Base-by-base conservation (phyloP, 73 alveolate species). In the Loxodes magnus region DNA sequence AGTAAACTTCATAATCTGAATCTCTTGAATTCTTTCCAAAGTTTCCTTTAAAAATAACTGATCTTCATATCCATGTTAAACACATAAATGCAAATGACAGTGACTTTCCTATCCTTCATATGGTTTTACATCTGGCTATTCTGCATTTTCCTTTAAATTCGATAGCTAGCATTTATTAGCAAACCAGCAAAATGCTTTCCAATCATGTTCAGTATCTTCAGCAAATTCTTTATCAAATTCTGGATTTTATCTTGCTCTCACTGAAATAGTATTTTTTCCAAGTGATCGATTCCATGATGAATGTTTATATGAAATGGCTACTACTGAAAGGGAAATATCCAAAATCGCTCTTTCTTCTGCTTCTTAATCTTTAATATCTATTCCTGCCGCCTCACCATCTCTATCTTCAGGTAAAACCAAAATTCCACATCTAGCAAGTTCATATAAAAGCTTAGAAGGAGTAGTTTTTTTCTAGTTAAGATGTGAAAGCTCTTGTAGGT, bases 191-290 rank as follows among this genome's bases (percentile, higher is more conserved):
- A 60, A 19, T 50, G 76, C 59, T 26, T 56, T 57, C 83, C 89
- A 75, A 65, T 75, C 89, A 7, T 67, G 73, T 35, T 75, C 89
- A 33, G 67, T 59, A 41, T 75, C 89, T 53, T 75, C 89, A 28
- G 66, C 76, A 78, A 75, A 75, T 43, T 65, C 74, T 49, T 77
- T 54, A 51, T 75, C 89, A 36, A 29, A 68, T 34, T 75, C 89
- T 5, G 61, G 54, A 37, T 75, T 75, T 51, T 75, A 82, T 22
- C 89, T 69, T 35, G 68, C 27, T 60, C 67, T 75, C 25, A 58
- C 64, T 29, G 68, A 49, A 33, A 75, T 46, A 37, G 50, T 68
- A 3, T 68, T 78, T 4, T 33, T 51, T 15, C 39, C 64, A n/a
- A 52, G 54, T 21, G 35, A 33, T 31, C 54, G 48, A 42, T 75